These are phyloP conservation scores for Inosperma sp. DNA, from an alignment of 768 basidiomycete genomes.

Conservation along the genomic window DNA sequence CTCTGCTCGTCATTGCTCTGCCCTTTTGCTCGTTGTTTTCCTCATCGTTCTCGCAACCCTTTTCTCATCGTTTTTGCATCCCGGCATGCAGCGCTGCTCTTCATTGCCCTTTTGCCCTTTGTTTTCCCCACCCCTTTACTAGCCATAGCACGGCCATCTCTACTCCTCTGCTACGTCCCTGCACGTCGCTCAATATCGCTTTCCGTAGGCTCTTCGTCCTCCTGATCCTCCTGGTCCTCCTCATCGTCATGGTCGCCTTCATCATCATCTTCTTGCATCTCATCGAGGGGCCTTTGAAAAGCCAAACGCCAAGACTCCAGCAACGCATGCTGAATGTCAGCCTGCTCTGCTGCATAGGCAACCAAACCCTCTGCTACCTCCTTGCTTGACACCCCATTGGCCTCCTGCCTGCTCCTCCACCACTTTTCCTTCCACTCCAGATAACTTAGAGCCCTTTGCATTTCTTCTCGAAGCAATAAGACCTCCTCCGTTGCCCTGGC, in stretches of 20 bases:
- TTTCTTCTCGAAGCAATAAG: constrained; percentile 1
- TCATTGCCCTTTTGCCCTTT: too few relatives aligned
- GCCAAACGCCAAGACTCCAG: background rate
- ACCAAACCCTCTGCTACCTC: constrained; percentile 1
- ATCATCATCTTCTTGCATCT: background rate
- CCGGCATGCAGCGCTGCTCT: too few relatives aligned
- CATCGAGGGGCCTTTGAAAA: background rate
- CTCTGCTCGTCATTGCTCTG: too few relatives aligned
- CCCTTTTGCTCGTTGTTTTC: too few relatives aligned
- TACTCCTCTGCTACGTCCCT: too few relatives aligned
- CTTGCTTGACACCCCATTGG: background rate
- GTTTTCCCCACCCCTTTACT: too few relatives aligned
- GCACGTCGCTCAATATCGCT: too few relatives aligned
- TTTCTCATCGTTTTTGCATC: too few relatives aligned
- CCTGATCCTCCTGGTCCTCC: background rate
- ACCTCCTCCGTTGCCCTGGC: constrained; percentile 1
- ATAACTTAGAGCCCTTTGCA: background rate
- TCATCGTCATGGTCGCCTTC: background rate
- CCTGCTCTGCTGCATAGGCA: background rate
- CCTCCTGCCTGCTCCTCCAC: background rate
- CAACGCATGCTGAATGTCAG: background rate
- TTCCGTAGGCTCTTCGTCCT: background rate
- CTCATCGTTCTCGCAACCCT: too few relatives aligned
- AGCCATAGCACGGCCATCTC: too few relatives aligned
- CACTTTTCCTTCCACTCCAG: background rate